phyloP scores from a whole-genome alignment of 495 filamentous ascomycete species.

The Penicillium cinerascens region DNA sequence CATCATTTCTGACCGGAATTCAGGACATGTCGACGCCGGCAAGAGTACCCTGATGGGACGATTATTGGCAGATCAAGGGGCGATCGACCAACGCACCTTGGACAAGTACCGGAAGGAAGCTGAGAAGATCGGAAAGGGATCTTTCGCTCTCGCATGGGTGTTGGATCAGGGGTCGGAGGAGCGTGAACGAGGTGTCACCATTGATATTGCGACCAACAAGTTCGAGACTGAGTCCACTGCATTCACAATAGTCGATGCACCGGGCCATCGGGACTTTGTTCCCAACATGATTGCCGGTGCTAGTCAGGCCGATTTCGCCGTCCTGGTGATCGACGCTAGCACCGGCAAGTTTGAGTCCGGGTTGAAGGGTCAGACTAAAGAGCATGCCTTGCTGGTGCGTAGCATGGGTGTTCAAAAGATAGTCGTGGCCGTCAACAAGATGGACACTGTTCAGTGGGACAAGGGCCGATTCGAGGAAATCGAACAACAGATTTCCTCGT shows the following conservation, averaged over 20 bases:
- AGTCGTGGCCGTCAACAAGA: slow-evolving; percentile 91
- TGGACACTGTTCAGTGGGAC: slow-evolving; percentile 81
- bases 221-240: slow-evolving; percentile 83
- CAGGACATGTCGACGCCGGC: slow-evolving; percentile 94
- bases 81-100: slow-evolving; percentile 80
- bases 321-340: slow-evolving; percentile 87
- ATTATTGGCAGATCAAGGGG: slow-evolving; percentile 82
- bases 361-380: slow-evolving; percentile 88
- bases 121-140: slow-evolving; percentile 87
- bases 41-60: slow-evolving; percentile 98
- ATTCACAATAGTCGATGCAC: slow-evolving; percentile 94
- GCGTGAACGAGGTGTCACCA: slow-evolving; percentile 85
- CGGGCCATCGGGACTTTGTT: slow-evolving; percentile 92
- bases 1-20: slow-evolving; percentile 7
- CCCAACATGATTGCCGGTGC: slow-evolving; percentile 99
- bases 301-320: slow-evolving; percentile 92
- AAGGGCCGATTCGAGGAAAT: slow-evolving; percentile 81
- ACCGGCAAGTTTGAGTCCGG: slow-evolving; percentile 90
- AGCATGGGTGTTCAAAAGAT: slow-evolving; percentile 89
- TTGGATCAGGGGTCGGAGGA: slow-evolving; percentile 88
- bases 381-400: slow-evolving; percentile 84
- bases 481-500: slow-evolving; percentile 73
- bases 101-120: slow-evolving; percentile 86
- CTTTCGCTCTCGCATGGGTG: slow-evolving; percentile 95
- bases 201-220: slow-evolving; percentile 90